A percentile compares a stretch with the other conserved stretches of the same genome.
phyloP scores from a whole-genome alignment of 306 rosid species.

The Sindora glabra region DNA sequence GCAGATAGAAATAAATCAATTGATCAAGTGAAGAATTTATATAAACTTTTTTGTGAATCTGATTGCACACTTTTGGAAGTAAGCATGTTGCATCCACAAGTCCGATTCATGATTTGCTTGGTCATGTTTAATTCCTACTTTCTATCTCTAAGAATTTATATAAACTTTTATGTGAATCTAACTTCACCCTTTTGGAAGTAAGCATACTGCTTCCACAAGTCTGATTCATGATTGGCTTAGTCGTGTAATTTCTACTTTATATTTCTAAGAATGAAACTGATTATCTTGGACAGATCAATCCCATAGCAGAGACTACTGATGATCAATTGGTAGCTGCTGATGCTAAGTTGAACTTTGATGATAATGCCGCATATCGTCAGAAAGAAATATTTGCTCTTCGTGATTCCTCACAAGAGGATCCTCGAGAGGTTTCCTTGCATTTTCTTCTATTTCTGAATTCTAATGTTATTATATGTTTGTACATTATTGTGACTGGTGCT shows the following conservation, averaged over 20 bases:
- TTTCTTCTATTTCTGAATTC: not conserved
- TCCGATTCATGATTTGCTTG: not conserved
- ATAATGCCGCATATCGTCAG: constrained; percentile 56
- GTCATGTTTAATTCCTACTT: not conserved
- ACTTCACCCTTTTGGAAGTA: constrained; percentile 58
- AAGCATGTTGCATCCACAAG: constrained; percentile 18
- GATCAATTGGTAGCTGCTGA: constrained; percentile 60
- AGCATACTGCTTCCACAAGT: constrained; percentile 13
- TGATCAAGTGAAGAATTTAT: constrained; percentile 58
- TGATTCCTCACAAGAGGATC: constrained; percentile 63
- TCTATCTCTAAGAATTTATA: constrained; percentile 12
- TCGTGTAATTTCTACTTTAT: not conserved
- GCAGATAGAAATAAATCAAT: constrained; percentile 40
- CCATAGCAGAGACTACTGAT: constrained; percentile 57
- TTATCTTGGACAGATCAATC: constrained; percentile 39
- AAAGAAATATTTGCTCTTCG: constrained; percentile 53
- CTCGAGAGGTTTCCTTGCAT: constrained; percentile 41
- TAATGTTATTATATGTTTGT: not conserved
- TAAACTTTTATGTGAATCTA: constrained; percentile 38
- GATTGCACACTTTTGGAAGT: constrained; percentile 62
- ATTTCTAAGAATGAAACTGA: not conserved
- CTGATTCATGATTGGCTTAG: not conserved
- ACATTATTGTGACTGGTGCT: not conserved
- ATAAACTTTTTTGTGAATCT: constrained; percentile 38
- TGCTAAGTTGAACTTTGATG: constrained; percentile 66